Evolutionary conservation across 2,329 filamentous ascomycete species (phyloP).

Genomic region (Colletotrichum sp.): DNA sequence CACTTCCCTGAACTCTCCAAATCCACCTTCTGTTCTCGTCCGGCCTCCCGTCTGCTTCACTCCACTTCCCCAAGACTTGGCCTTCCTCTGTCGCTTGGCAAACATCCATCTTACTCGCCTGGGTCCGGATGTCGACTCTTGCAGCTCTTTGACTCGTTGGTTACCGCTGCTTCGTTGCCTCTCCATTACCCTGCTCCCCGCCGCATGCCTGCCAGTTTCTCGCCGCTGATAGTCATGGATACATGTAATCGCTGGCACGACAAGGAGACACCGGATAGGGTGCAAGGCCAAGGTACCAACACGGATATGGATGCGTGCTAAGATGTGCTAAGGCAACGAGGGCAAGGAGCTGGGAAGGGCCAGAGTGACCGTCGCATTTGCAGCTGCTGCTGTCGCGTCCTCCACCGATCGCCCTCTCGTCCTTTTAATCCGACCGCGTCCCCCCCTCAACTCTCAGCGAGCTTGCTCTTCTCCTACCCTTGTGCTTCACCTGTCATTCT

Average conservation of each 20-base stretch:
- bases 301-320: not conserved
- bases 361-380: not conserved
- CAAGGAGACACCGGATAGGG: not conserved
- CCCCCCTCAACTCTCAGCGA: not conserved
- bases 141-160: not conserved
- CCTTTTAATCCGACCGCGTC: constrained; percentile 5
- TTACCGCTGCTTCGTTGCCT: not conserved
- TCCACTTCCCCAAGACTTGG: constrained; percentile 20
- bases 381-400: not conserved
- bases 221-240: constrained; percentile 14
- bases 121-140: not conserved
- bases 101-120: not conserved
- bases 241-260: not conserved
- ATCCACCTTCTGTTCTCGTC: constrained; percentile 21
- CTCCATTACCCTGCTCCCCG: not conserved
- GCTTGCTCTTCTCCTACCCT: not conserved
- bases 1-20: not conserved
- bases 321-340: not conserved
- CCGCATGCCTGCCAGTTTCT: not conserved
- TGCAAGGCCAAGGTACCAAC: not conserved
- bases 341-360: not conserved
- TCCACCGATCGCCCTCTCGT: not conserved
- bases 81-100: constrained; percentile 17
- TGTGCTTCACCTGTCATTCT: constrained; percentile 1
- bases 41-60: constrained; percentile 12